Evolutionary conservation across 148 eudicot species (phyloP).

Genomic region (Suaeda aralocaspica): DNA sequence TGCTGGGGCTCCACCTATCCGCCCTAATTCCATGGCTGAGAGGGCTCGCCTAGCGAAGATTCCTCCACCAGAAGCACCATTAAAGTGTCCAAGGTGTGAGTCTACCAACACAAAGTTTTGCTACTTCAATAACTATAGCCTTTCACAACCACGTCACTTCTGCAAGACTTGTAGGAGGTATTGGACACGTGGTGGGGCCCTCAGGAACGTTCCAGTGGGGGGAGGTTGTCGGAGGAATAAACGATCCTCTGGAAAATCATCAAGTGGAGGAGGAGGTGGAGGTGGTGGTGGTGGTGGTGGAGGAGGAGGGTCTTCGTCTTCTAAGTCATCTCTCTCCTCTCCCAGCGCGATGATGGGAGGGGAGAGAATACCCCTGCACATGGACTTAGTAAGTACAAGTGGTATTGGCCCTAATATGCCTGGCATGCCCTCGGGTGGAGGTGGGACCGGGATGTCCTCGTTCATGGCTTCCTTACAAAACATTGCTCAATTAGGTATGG

Average conservation of each 20-base stretch:
- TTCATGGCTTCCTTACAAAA: constrained; percentile 47
- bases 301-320: constrained; percentile 18
- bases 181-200: constrained; percentile 68
- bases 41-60: constrained; percentile 52
- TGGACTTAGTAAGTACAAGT: constrained; percentile 15
- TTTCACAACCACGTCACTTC: constrained; percentile 65
- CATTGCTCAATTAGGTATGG: constrained; percentile 43
- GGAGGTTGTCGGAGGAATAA: constrained; percentile 70
- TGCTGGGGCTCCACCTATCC: constrained; percentile 28
- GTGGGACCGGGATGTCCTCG: constrained; percentile 28
- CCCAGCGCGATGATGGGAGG: constrained; percentile 8
- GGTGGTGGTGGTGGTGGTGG: constrained; percentile 23
- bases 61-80: constrained; percentile 55
- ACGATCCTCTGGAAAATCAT: constrained; percentile 37
- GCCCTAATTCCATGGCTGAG: constrained; percentile 67
- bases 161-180: constrained; percentile 67
- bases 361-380: constrained; percentile 10
- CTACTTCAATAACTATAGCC: constrained; percentile 71
- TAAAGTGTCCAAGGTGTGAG: constrained; percentile 68
- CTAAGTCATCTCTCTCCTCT: constrained; percentile 23
- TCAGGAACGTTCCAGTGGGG: constrained; percentile 65
- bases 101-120: constrained; percentile 72
- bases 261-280: constrained; percentile 8
- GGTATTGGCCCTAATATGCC: constrained; percentile 31
- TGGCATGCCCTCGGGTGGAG: constrained; percentile 22